Percentiles rank a stretch among this genome's conserved stretches.
Evolutionary conservation across 2,329 filamentous ascomycete genomes (phyloP).

Genomic region (Lachnum nothofagi): DNA sequence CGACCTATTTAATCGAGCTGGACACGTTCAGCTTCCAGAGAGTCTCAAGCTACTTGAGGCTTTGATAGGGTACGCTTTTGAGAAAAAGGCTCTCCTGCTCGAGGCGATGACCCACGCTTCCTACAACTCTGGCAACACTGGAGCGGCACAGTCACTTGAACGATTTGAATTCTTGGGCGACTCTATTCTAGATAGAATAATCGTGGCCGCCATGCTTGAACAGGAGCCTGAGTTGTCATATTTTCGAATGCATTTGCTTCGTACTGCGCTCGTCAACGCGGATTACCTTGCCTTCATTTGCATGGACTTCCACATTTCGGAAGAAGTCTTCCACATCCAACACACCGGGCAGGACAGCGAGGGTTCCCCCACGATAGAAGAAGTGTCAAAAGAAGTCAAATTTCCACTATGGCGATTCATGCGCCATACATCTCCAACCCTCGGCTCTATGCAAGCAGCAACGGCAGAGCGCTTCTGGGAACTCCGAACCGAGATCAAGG

Average conservation of each 20-base stretch:
- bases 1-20: conserved; percentile 41
- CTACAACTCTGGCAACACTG: conserved; percentile 39
- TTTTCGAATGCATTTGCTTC: conserved; percentile 68
- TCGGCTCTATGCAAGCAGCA: conserved; percentile 42
- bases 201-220: conserved; percentile 54
- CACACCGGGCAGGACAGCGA: background rate
- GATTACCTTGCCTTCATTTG: conserved; percentile 73
- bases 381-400: conserved; percentile 11
- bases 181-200: conserved; percentile 71
- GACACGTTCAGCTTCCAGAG: conserved; percentile 35
- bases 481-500: conserved; percentile 45
- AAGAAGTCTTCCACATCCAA: conserved; percentile 28
- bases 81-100: conserved; percentile 60
- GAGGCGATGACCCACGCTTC: conserved; percentile 81
- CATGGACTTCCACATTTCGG: conserved; percentile 49
- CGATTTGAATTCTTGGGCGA: conserved; percentile 87
- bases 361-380: conserved; percentile 14
- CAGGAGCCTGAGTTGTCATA: conserved; percentile 45
- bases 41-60: conserved; percentile 51
- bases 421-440: conserved; percentile 48
- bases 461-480: conserved; percentile 24
- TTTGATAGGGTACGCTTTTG: conserved; percentile 68
- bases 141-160: conserved; percentile 57
- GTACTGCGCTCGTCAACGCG: conserved; percentile 72
- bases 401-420: conserved; percentile 62